Evolutionary conservation across 2,329 filamentous ascomycete species (phyloP).

Genomic region (Pseudovirgaria hyperparasitica): DNA sequence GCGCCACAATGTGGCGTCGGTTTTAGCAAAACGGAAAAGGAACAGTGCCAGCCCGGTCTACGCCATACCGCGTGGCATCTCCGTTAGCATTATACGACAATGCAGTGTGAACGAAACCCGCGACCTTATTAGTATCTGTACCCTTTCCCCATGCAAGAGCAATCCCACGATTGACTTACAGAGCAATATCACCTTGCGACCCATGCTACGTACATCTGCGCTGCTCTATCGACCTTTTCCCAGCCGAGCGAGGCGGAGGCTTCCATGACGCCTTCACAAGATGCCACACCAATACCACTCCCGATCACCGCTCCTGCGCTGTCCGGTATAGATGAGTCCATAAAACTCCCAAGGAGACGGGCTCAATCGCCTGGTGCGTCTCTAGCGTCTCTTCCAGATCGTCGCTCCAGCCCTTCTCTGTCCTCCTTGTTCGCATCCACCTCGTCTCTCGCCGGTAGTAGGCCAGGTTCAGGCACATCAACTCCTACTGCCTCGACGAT

Average conservation of each 20-base stretch:
- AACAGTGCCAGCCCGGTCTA: too few relatives aligned
- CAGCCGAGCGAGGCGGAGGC: conserved; percentile 17
- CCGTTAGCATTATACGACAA: too few relatives aligned
- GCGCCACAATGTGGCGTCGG: too few relatives aligned
- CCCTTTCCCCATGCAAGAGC: too few relatives aligned
- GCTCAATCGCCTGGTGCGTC: conserved; percentile 45
- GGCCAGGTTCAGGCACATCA: conserved; percentile 28
- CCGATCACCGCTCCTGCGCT: conserved; percentile 42
- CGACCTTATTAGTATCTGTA: too few relatives aligned
- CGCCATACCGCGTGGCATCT: too few relatives aligned
- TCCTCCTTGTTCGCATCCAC: conserved; percentile 41
- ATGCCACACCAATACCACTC: conserved; percentile 21
- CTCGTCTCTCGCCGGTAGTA: conserved; percentile 27
- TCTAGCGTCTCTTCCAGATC: conserved; percentile 43
- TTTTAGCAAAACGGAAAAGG: too few relatives aligned
- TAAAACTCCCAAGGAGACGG: conserved; percentile 47
- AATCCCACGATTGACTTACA: too few relatives aligned
- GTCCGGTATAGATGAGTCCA: conserved; percentile 50
- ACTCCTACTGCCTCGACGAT: conserved; percentile 26
- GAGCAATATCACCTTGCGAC: too few relatives aligned
- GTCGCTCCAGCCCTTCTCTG: conserved; percentile 39
- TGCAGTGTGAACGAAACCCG: too few relatives aligned
- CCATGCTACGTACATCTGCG: too few relatives aligned
- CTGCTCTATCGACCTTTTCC: not conserved
- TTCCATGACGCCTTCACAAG: conserved; percentile 26